Evolutionary conservation across 352 stramenopile genomes (phyloP), one percentile per base, ranked within the genome.

Genomic region (Globisporangium acanthophoron): DNA sequence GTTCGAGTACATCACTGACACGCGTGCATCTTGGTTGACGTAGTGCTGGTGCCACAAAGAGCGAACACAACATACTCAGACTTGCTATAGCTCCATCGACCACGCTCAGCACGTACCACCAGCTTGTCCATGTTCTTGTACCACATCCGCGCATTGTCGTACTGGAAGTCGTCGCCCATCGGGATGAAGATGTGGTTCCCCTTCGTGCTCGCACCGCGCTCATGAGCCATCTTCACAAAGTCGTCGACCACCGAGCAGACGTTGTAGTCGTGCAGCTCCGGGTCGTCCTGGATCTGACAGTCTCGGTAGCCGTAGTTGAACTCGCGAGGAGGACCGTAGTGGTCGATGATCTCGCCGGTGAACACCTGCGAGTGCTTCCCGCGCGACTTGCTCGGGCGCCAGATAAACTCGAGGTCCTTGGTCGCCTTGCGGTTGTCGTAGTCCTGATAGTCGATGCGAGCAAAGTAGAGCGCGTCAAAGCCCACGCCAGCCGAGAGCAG

Each of bases 371-470:
- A 85, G 33, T 75, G 60, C 54, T 94, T 85, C 35, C 89, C 87
- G 4, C 93, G 82, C 4, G 81, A 96, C 58, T 88, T 79, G 64
- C 88, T 96, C 12, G 88, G 76, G 41, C 92, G 82, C 97, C 97
- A 99, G 50, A 99, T 80, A 46, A 98, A 97, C 79, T 99, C 97
- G 58, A 97, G 67, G 43, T 94, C 73, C 53, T 90, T 89, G 56
- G 90, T 79, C 5, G 77, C 70, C 31, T 89, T 97, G 16, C 97
- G 85, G 55, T 93, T 73, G 40, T 76, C 69, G 55, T 97, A 94
- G 80, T 99, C 97, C 62, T 99, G 87, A 70, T 98, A 98, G 78
- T 99, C 96, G 44, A 99, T 99, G 47, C 97, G 90, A 8, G 95
- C 97, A 73, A 98, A 98, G 70, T 98, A 99, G 1, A 99, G 69